These are phyloP conservation scores for Talaromyces sp. DNA, from an alignment of 2,329 filamentous ascomycete genomes.

Conservation along the genomic window DNA sequence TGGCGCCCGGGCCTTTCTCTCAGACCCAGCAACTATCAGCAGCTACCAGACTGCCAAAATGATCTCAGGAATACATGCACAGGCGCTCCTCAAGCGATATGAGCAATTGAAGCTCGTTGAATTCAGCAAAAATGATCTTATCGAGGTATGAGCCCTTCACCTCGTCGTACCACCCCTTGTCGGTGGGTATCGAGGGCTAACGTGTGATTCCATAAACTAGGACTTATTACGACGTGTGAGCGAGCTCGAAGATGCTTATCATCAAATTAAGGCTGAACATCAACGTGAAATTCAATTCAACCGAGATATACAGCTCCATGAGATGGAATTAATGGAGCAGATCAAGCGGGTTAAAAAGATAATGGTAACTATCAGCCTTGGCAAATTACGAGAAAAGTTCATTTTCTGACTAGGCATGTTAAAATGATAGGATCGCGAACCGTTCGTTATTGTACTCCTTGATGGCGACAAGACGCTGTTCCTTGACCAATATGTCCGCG, in stretches of 20 bases:
- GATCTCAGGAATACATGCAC: conserved; percentile 33
- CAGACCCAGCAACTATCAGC: conserved; percentile 12
- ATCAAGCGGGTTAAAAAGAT: conserved; percentile 45
- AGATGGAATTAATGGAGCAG: conserved; percentile 50
- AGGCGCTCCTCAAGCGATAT: conserved; percentile 44
- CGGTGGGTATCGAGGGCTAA: conserved; percentile 15
- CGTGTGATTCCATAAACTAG: conserved; percentile 32
- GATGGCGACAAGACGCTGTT: conserved; percentile 60
- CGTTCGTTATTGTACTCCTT: conserved; percentile 55
- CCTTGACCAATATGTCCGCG: conserved; percentile 49
- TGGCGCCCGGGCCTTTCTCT: conserved; percentile 15
- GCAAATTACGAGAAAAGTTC: not conserved
- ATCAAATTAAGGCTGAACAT: conserved; percentile 48
- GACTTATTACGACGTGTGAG: conserved; percentile 47
- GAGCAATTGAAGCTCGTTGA: conserved; percentile 46
- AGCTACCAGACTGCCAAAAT: conserved; percentile 8
- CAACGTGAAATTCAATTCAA: conserved; percentile 50
- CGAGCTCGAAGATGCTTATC: conserved; percentile 45
- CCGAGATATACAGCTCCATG: conserved; percentile 48
- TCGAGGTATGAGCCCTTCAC: conserved; percentile 40
- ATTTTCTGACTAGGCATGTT: conserved; percentile 6
- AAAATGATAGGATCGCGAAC: conserved; percentile 48
- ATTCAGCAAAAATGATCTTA: conserved; percentile 49
- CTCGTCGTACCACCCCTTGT: not conserved
- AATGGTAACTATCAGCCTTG: conserved; percentile 37